phyloP scores from a whole-genome alignment of 805 yeast species.

The Brettanomyces sp. region DNA sequence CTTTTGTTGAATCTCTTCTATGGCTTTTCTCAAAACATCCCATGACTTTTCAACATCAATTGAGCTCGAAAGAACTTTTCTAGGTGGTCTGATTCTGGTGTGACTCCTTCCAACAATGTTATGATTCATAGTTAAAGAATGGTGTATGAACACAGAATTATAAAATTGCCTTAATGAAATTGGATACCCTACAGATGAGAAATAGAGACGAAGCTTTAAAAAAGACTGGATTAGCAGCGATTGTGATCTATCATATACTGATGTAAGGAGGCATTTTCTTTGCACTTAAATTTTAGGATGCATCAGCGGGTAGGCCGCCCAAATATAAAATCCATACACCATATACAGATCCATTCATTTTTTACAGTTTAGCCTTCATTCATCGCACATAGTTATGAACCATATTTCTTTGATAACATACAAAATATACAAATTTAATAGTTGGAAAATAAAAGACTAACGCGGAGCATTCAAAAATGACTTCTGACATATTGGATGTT shows the following conservation, averaged over 20 bases:
- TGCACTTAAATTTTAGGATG: no score
- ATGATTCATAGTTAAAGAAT: neutral
- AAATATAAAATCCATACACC: neutral
- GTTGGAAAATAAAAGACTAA: neutral
- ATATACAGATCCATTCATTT: slow-evolving; percentile 3
- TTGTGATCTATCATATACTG: no score
- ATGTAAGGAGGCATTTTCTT: no score
- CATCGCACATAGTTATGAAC: neutral
- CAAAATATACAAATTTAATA: no score
- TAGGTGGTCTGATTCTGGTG: slow-evolving; percentile 60
- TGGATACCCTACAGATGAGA: no score
- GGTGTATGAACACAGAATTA: no score
- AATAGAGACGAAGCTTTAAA: no score
- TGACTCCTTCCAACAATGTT: slow-evolving; percentile 20
- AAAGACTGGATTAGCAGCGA: neutral
- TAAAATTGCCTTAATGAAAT: no score
- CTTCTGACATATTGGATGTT: slow-evolving; percentile 67
- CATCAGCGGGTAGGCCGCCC: no score
- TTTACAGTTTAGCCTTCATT: neutral
- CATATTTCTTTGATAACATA: no score
- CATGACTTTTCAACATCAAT: slow-evolving; percentile 61
- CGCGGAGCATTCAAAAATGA: slow-evolving; percentile 11
- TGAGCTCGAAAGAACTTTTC: slow-evolving; percentile 31
- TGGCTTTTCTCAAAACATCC: slow-evolving; percentile 56
- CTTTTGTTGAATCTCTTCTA: slow-evolving; percentile 59